Evolutionary conservation across 2,329 filamentous ascomycete genomes (phyloP).

Genomic region (Arthrobotrys sphaeroides): DNA sequence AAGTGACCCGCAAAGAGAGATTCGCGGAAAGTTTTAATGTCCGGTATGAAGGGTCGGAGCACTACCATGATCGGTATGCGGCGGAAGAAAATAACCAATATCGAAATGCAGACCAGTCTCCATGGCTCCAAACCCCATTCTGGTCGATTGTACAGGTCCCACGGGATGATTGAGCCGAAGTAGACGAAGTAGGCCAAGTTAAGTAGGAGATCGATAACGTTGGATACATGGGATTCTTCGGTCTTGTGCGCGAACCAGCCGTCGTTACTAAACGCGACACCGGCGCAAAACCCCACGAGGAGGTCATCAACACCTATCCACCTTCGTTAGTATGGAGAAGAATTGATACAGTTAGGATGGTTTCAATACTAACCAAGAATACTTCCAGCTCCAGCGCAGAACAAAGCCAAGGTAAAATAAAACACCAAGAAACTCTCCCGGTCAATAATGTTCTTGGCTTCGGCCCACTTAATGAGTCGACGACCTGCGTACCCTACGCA

Average conservation of each 20-base stretch:
- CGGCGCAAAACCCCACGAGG: conserved; percentile 86
- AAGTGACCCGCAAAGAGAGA: conserved; percentile 97
- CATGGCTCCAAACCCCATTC: conserved; percentile 81
- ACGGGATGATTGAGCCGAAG: conserved; percentile 95
- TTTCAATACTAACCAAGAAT: conserved; percentile 68
- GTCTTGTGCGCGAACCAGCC: conserved; percentile 99
- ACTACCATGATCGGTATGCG: conserved; percentile 93
- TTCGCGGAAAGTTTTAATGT: conserved; percentile 98
- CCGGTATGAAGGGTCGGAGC: conserved; percentile 90
- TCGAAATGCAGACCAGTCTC: conserved; percentile 90
- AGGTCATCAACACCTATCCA: conserved; percentile 79
- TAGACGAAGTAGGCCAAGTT: conserved; percentile 99
- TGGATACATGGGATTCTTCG: conserved; percentile 97
- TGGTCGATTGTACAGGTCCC: conserved; percentile 85
- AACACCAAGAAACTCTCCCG: conserved; percentile 97
- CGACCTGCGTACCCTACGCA: conserved; percentile 86
- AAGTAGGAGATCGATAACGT: conserved; percentile 96
- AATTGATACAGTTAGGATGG: too few species aligned
- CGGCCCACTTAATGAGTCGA: conserved; percentile 87
- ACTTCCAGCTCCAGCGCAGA: conserved; percentile 92
- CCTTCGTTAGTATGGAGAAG: conserved; percentile 2
- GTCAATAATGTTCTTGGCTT: conserved; percentile 86
- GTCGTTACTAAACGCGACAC: conserved; percentile 99
- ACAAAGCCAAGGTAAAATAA: conserved; percentile 95
- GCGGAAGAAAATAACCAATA: conserved; percentile 93